These are phyloP conservation scores for Venturia nashicola DNA, from an alignment of 2,329 filamentous ascomycete genomes.

Conservation along the genomic window DNA sequence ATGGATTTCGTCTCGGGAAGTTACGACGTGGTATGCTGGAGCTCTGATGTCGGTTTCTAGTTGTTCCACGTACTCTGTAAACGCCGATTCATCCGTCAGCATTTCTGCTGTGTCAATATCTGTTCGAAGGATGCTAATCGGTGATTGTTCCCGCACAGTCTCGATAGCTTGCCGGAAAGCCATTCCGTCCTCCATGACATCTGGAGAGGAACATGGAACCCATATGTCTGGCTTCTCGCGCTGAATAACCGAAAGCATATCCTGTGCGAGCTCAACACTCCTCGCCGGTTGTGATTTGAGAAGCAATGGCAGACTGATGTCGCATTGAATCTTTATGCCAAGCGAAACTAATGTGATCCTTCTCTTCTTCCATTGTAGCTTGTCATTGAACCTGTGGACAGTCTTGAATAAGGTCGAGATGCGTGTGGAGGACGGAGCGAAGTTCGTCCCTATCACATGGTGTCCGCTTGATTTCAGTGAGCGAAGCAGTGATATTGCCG, in stretches of 20 bases:
- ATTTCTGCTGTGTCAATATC: constrained; percentile 3
- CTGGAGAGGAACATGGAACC: background rate
- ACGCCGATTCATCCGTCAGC: constrained; percentile 1
- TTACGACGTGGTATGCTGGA: background rate
- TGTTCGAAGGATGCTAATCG: background rate
- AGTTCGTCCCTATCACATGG: background rate
- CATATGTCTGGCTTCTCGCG: constrained; percentile 3
- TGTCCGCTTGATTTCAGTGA: background rate
- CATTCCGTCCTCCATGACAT: background rate
- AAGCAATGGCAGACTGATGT: background rate
- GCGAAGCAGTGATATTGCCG: background rate
- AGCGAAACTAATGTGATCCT: background rate
- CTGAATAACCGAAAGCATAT: background rate
- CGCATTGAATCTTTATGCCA: background rate
- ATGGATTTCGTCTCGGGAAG: background rate
- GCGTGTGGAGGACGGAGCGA: background rate
- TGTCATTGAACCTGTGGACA: background rate
- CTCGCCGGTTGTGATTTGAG: background rate
- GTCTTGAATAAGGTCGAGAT: background rate
- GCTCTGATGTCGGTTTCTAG: constrained; percentile 1
- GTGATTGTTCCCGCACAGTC: background rate
- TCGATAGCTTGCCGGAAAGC: background rate
- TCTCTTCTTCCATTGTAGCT: background rate
- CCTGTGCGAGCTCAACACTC: background rate
- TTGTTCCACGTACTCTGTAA: constrained; percentile 1